Evolutionary conservation across 139 green algal species (phyloP).

Genomic region (Ettlia oleoabundans): DNA sequence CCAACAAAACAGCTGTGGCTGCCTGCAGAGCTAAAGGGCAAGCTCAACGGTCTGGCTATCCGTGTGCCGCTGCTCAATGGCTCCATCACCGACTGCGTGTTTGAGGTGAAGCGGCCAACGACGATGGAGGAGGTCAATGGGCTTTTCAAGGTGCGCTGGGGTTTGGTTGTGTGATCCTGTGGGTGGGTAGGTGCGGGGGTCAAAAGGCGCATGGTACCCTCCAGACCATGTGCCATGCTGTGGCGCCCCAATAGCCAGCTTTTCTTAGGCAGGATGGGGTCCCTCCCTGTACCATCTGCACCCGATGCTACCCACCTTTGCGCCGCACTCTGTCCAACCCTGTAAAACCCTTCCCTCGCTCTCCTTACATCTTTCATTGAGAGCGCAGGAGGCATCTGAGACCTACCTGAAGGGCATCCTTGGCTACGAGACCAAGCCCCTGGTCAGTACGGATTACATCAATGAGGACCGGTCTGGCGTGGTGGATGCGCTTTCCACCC

Average conservation of each 20-base stretch:
- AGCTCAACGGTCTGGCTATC: slow-evolving; percentile 89
- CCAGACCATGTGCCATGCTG: no score
- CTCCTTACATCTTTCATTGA: not conserved
- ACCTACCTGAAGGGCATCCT: slow-evolving; percentile 78
- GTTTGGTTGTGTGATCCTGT: not conserved
- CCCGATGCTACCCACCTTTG: no score
- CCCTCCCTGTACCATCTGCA: no score
- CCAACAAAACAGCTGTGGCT: no score
- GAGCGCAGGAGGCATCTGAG: slow-evolving; percentile 62
- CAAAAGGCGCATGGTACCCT: no score
- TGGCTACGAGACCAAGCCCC: slow-evolving; percentile 75
- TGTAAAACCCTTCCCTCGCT: no score
- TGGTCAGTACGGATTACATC: slow-evolving; percentile 82
- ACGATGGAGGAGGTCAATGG: slow-evolving; percentile 83
- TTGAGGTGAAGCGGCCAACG: slow-evolving; percentile 65
- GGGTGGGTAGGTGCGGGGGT: not conserved
- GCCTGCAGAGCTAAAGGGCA: slow-evolving; percentile 89
- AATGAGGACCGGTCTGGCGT: slow-evolving; percentile 80
- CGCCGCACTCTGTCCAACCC: no score
- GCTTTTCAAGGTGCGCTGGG: slow-evolving; percentile 67
- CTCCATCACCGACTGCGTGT: slow-evolving; percentile 85
- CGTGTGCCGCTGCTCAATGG: slow-evolving; percentile 87
- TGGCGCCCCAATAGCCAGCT: no score
- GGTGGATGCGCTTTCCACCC: slow-evolving; percentile 81
- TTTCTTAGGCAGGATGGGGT: no score